These are phyloP conservation scores for Alternaria postmessia DNA, from an alignment of 2,329 filamentous ascomycete genomes.

Conservation along the genomic window DNA sequence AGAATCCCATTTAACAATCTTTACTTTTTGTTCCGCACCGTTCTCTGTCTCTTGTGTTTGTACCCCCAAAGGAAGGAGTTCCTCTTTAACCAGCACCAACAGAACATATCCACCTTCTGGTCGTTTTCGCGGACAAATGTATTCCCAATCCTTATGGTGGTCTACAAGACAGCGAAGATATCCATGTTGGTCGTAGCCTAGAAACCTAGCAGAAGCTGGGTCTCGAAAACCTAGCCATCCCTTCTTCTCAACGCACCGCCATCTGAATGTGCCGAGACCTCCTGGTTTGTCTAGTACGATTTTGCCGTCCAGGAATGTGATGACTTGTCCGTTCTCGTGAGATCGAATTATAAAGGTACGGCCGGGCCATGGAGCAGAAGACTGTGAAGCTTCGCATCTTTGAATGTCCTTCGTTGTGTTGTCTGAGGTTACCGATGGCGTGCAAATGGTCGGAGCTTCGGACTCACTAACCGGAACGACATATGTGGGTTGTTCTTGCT, in stretches of 20 bases:
- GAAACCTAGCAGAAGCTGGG: conserved; percentile 32
- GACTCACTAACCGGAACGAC: conserved; percentile 7
- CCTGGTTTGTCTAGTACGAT: conserved; percentile 40
- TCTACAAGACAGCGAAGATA: conserved; percentile 2
- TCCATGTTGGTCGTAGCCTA: conserved; percentile 12
- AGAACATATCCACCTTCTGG: conserved; percentile 15
- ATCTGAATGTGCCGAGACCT: conserved; percentile 39
- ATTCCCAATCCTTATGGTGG: conserved; percentile 1
- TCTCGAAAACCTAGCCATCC: conserved; percentile 54
- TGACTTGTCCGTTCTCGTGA: conserved; percentile 29
- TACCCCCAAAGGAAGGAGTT: conserved; percentile 12
- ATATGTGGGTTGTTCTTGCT: conserved; percentile 1
- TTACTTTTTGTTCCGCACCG: conserved; percentile 3
- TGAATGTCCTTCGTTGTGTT: conserved; percentile 6
- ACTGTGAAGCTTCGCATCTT: neutral
- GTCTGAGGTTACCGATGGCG: conserved; percentile 12
- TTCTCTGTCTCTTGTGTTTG: conserved; percentile 4
- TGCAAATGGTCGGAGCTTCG: conserved; percentile 8
- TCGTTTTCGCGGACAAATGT: conserved; percentile 12
- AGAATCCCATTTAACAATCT: conserved; percentile 11
- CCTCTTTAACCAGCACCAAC: neutral
- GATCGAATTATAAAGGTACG: conserved; percentile 46
- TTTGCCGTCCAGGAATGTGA: conserved; percentile 45
- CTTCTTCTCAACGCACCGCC: conserved; percentile 50
- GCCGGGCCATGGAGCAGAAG: conserved; percentile 34